These are phyloP conservation scores for Penicillium ochrochloron DNA, from an alignment of 495 filamentous ascomycete genomes.

Conservation along the genomic window DNA sequence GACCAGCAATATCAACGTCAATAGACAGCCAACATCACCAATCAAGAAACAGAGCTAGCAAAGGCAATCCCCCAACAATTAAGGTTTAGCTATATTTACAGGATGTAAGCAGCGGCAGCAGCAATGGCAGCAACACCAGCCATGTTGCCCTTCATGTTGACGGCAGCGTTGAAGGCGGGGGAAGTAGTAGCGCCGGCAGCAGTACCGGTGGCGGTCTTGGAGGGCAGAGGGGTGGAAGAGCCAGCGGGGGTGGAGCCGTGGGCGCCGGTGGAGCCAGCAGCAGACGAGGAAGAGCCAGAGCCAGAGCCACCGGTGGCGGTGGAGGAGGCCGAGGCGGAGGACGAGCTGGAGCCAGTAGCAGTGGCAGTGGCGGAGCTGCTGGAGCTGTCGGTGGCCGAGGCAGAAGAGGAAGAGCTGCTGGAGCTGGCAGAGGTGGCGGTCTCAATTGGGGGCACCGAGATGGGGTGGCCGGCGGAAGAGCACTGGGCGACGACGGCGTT, in stretches of 20 bases:
- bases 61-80: constrained; percentile 13
- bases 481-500: constrained; percentile 42
- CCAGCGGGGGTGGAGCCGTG: constrained; percentile 21
- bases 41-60: background rate
- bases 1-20: background rate
- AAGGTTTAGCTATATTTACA: constrained; percentile 38
- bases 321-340: constrained; percentile 8
- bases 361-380: constrained; percentile 15
- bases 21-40: background rate
- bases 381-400: constrained; percentile 15
- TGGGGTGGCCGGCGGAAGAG: constrained; percentile 43
- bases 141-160: constrained; percentile 35
- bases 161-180: constrained; percentile 27
- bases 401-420: constrained; percentile 9
- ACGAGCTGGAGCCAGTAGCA: constrained; percentile 10
- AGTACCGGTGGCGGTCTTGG: constrained; percentile 20
- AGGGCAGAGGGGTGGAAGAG: constrained; percentile 19
- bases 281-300: constrained; percentile 2
- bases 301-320: constrained; percentile 17
- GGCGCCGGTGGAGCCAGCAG: constrained; percentile 7
- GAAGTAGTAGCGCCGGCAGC: constrained; percentile 25
- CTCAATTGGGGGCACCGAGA: constrained; percentile 40
- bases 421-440: constrained; percentile 23
- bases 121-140: constrained; percentile 36
- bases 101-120: constrained; percentile 37